Evolutionary conservation across 1,284 basidiomycete species (phyloP).

Genomic region (Takashimella koratensis): DNA sequence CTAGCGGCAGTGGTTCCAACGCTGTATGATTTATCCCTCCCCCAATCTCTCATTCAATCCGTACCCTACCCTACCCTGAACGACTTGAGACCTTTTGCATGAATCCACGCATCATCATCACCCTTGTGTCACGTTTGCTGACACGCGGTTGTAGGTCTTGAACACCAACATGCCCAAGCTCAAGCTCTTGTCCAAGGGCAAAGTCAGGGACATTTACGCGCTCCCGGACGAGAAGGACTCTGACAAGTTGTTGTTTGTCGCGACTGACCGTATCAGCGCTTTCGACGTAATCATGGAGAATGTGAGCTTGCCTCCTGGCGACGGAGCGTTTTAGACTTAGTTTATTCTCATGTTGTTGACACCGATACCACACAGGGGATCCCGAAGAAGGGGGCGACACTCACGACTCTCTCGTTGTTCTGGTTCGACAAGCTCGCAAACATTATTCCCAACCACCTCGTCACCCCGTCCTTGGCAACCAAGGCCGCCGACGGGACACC

Average conservation of each 20-base stretch:
- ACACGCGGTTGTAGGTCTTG: conserved; percentile 19
- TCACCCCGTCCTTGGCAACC: conserved; percentile 55
- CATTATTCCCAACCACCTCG: conserved; percentile 82
- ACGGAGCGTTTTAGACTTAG: too few relatives aligned
- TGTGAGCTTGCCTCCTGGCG: conserved; percentile 56
- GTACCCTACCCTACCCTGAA: background rate
- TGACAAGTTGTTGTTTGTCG: conserved; percentile 79
- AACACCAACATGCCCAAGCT: conserved; percentile 52
- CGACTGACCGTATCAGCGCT: conserved; percentile 92
- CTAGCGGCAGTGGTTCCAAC: conserved; percentile 7
- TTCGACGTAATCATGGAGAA: conserved; percentile 94
- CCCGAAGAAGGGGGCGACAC: conserved; percentile 84
- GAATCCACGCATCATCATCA: too few relatives aligned
- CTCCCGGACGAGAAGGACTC: conserved; percentile 56
- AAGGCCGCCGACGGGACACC: conserved; percentile 10
- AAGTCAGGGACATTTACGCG: conserved; percentile 88
- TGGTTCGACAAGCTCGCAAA: conserved; percentile 83
- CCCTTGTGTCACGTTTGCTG: background rate
- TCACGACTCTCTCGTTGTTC: conserved; percentile 87
- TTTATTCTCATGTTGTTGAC: too few relatives aligned
- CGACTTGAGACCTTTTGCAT: too few relatives aligned
- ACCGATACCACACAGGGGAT: conserved; percentile 63
- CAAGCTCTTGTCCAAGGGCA: conserved; percentile 72
- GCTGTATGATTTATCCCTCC: background rate
- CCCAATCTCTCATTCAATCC: background rate